Conservation (phyloP, 345 rosid species). For the Hevea brasiliensis region DNA sequence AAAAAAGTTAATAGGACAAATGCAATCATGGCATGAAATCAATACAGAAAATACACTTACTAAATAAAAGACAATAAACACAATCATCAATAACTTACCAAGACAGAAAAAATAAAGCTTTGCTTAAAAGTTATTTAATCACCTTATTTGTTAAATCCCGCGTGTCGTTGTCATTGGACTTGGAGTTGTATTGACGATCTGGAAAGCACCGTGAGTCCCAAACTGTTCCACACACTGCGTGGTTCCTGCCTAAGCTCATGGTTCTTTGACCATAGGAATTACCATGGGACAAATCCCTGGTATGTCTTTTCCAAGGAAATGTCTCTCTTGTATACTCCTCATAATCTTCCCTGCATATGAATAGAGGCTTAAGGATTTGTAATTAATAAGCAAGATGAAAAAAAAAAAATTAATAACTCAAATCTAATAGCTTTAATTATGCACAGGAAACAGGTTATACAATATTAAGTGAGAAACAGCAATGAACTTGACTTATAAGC, state of each 20-base stretch:
- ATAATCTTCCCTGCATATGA: conserved; percentile 57
- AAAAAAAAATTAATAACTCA: neutral
- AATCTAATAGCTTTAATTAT: conserved; percentile 5
- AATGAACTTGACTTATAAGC: conserved; percentile 7
- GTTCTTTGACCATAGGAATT: conserved; percentile 45
- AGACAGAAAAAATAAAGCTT: neutral
- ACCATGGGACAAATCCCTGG: conserved; percentile 48
- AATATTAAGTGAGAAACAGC: conserved; percentile 8
- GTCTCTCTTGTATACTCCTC: conserved; percentile 53
- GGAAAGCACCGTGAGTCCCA: conserved; percentile 45
- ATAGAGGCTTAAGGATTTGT: conserved; percentile 2
- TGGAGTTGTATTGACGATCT: conserved; percentile 49
- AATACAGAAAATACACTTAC: neutral
- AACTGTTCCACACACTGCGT: conserved; percentile 29
- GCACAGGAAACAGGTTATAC: neutral
- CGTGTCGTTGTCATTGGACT: conserved; percentile 41
- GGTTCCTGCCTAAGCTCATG: conserved; percentile 43
- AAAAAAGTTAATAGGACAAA: neutral
- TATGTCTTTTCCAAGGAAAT: conserved; percentile 78
- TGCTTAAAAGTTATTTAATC: conserved; percentile 11
- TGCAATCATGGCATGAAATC: neutral
- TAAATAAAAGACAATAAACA: conserved; percentile 4
- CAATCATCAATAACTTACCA: conserved; percentile 4
- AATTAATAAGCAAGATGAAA: neutral
- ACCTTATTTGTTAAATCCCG: conserved; percentile 57